Evolutionary conservation across 1,139 yeast genomes (phyloP).

Genomic region (Debaryomycetaceae sp.): DNA sequence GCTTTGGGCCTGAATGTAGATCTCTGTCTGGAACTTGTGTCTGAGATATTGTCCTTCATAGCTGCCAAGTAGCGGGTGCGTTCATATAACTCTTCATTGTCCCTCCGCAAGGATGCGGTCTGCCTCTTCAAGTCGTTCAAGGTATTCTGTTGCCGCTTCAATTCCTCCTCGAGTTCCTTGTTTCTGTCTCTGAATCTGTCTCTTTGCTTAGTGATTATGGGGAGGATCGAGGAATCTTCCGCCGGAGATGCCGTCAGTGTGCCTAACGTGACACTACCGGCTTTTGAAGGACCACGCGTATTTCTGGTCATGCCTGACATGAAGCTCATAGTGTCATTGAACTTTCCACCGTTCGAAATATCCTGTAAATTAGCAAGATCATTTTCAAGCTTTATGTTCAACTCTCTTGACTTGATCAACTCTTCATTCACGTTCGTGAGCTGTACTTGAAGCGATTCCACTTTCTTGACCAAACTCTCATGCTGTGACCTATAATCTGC

Average conservation of each 20-base stretch:
- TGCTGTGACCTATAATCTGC: slow-evolving; percentile 55
- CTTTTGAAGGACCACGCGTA: slow-evolving; percentile 29
- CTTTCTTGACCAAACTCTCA: slow-evolving; percentile 33
- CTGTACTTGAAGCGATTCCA: slow-evolving; percentile 39
- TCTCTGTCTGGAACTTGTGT: slow-evolving; percentile 10
- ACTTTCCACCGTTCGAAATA: slow-evolving; percentile 27
- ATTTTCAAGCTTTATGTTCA: slow-evolving; percentile 64
- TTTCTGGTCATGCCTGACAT: slow-evolving; percentile 57
- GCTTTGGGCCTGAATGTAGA: slow-evolving; percentile 29
- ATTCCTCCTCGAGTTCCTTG: slow-evolving; percentile 78
- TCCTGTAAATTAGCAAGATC: slow-evolving; percentile 60
- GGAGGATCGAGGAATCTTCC: slow-evolving; percentile 58
- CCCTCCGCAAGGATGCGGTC: slow-evolving; percentile 59
- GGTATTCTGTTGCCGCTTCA: slow-evolving; percentile 54
- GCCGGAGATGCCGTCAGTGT: slow-evolving; percentile 16
- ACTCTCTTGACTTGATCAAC: slow-evolving; percentile 29
- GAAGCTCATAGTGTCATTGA: slow-evolving; percentile 66
- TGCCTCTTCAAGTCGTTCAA: slow-evolving; percentile 64
- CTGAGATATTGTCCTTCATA: slow-evolving; percentile 21
- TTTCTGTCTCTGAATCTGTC: slow-evolving; percentile 84
- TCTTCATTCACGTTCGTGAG: slow-evolving; percentile 32
- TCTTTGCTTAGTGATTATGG: slow-evolving; percentile 90
- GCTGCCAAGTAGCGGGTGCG: slow-evolving; percentile 73
- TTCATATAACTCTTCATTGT: slow-evolving; percentile 78
- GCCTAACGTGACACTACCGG: slow-evolving; percentile 41